Evolutionary conservation across 2,329 filamentous ascomycete species (phyloP), one percentile per base, ranked within the genome.

Genomic region (Triangularia setosa): DNA sequence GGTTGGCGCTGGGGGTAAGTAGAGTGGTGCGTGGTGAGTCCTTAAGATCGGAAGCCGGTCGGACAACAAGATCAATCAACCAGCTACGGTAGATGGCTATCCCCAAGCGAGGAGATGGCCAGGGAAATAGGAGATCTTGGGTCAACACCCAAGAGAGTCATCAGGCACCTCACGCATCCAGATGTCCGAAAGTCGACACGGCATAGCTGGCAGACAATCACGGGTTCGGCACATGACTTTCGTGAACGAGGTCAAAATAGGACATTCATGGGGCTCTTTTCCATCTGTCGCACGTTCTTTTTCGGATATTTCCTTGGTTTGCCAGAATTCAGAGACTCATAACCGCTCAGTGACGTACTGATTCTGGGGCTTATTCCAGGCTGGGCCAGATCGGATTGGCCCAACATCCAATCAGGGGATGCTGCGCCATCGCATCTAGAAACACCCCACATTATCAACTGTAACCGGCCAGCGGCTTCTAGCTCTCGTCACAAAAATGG

Each of bases 271-370:
- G 53, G n/a, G 23, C 24, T 54, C 21, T 54, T 54, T 27, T 57
- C 24, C 27, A 14, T 25, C 18, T n/a, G 8, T 62, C 54, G 60
- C 58, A 62, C 60, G 40, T 52, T 58, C 5, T 54, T 25, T 35
- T 33, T 3, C 40, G 14, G 35, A 23, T 5, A 18, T 18, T 53
- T 58, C 35, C 61, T 63, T 52, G 61, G 25, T 53, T 58, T 52
- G 14, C 6, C n/a, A 28, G 25, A 16, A 2, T 48, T 48, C n/a
- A 2, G 9, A 3, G 40, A 21, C 23, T n/a, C 23, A 18, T 52
- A 30, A 48, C 54, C 54, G 54, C 35, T 58, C 25, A 33, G 56
- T 63, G 61, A 63, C 61, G 61, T 58, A 52, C 54, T 24, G 61
- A 58, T 14, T 27, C 14, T 33, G 54, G 54, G 23, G 33, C 21